Percentiles rank a stretch among this genome's conserved stretches.
These are phyloP conservation scores for Plantago ovata DNA, from an alignment of 257 asterid species.

Conservation along the genomic window DNA sequence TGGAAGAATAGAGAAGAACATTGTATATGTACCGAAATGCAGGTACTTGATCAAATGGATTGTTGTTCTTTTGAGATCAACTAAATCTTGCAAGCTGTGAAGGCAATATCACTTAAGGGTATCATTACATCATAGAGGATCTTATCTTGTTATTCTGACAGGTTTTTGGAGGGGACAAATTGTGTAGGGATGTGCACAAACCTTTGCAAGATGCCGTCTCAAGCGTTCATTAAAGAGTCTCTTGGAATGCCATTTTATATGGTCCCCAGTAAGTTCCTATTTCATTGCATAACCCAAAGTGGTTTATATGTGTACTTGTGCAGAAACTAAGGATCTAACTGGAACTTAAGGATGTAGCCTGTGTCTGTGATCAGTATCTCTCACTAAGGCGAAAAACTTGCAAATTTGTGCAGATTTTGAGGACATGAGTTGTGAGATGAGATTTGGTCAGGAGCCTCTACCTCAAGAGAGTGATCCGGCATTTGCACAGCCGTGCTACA, in stretches of 20 bases:
- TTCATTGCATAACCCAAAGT: no score
- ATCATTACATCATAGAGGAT: neutral
- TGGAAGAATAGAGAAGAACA: slow-evolving; percentile 67
- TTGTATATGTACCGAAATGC: slow-evolving; percentile 83
- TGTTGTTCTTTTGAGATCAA: neutral
- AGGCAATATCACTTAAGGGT: no score
- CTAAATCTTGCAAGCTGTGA: no score
- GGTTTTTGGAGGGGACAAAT: slow-evolving; percentile 87
- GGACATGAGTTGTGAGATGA: slow-evolving; percentile 95
- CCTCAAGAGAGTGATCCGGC: slow-evolving; percentile 61
- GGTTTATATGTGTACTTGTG: no score
- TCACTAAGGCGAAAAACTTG: neutral
- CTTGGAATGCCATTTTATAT: slow-evolving; percentile 72
- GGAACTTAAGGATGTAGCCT: no score
- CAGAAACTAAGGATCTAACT: no score
- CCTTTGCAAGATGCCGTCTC: slow-evolving; percentile 92
- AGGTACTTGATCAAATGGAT: slow-evolving; percentile 33
- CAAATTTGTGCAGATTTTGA: slow-evolving; percentile 65
- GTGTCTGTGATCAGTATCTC: no score
- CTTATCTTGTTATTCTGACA: slow-evolving; percentile 13
- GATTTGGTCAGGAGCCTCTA: slow-evolving; percentile 83
- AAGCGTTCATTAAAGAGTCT: slow-evolving; percentile 68
- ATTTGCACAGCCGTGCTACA: slow-evolving; percentile 70
- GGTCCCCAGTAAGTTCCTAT: slow-evolving; percentile 77
- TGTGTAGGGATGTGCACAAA: slow-evolving; percentile 98